Evolutionary conservation across 2,329 filamentous ascomycete species (phyloP).

Genomic region (Chaetomiaceae sp.): DNA sequence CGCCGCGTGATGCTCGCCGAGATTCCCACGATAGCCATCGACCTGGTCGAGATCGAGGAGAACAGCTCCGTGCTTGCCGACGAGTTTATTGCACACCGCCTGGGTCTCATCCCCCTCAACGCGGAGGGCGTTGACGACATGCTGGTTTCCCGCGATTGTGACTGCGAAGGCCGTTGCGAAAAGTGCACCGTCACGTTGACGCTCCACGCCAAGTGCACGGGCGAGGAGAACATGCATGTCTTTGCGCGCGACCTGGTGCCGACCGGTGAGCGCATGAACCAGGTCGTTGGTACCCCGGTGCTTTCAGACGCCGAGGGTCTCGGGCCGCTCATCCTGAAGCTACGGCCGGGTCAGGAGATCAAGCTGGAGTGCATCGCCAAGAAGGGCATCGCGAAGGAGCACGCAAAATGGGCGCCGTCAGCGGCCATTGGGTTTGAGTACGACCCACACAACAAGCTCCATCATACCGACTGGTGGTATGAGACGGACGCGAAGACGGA

Average conservation of each 20-base stretch:
- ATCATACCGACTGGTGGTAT: constrained; percentile 91
- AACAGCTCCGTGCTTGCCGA: constrained; percentile 97
- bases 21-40: constrained; percentile 89
- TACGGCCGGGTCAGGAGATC: constrained; percentile 83
- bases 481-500: constrained; percentile 76
- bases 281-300: constrained; percentile 71
- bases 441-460: constrained; percentile 92
- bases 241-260: constrained; percentile 85
- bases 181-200: constrained; percentile 80
- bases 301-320: constrained; percentile 76
- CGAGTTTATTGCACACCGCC: constrained; percentile 88
- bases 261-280: constrained; percentile 61
- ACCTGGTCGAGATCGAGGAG: constrained; percentile 83
- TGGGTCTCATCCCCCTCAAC: constrained; percentile 83
- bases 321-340: constrained; percentile 82
- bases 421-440: constrained; percentile 95
- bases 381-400: constrained; percentile 98
- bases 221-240: constrained; percentile 85
- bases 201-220: constrained; percentile 78
- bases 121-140: constrained; percentile 78
- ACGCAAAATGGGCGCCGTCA: constrained; percentile 95
- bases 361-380: constrained; percentile 89
- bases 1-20: constrained; percentile 89
- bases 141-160: constrained; percentile 86
- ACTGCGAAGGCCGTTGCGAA: constrained; percentile 93